These are phyloP conservation scores for Allomyces arbusculus DNA, from an alignment of 192 early-diverging fungal species.

Conservation along the genomic window DNA sequence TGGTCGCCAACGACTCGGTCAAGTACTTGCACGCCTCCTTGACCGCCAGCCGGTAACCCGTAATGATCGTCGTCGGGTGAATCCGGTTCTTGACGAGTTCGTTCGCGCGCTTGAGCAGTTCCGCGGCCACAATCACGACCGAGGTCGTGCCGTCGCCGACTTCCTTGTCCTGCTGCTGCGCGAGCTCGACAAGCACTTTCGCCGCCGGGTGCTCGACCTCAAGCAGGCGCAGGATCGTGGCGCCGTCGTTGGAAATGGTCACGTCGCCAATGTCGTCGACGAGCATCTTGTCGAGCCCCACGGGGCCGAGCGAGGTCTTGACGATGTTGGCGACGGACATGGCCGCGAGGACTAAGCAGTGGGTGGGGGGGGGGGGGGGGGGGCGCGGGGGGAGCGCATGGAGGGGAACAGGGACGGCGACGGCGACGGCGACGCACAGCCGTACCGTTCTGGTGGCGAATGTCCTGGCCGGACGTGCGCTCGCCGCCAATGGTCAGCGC, in stretches of 20 bases:
- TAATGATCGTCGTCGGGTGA: constrained; percentile 96
- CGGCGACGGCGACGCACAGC: background rate
- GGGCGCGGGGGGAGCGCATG: too few relatives aligned
- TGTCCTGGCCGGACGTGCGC: constrained; percentile 73
- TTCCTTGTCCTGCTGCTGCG: constrained; percentile 98
- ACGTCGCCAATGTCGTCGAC: constrained; percentile 99
- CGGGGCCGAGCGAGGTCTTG: constrained; percentile 94
- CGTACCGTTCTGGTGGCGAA: constrained; percentile 86
- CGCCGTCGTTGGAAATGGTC: constrained; percentile 98
- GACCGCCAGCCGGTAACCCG: constrained; percentile 87
- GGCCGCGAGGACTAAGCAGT: constrained; percentile 64
- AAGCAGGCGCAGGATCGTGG: constrained; percentile 86
- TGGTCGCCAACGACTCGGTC: constrained; percentile 84
- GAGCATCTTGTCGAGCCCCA: constrained; percentile 99
- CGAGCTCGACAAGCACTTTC: constrained; percentile 88
- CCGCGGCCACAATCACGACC: constrained; percentile 96
- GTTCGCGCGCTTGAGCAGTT: constrained; percentile 84
- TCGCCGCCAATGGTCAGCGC: constrained; percentile 69
- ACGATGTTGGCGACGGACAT: constrained; percentile 94
- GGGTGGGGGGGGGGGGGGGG: too few relatives aligned
- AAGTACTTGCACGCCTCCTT: constrained; percentile 98
- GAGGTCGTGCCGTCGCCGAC: constrained; percentile 99
- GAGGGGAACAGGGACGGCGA: too few relatives aligned
- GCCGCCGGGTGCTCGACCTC: constrained; percentile 98
- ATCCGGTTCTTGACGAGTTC: constrained; percentile 98